Base-by-base conservation (phyloP, 176 grass and related monocot genomes). In the Raddia guianensis region DNA sequence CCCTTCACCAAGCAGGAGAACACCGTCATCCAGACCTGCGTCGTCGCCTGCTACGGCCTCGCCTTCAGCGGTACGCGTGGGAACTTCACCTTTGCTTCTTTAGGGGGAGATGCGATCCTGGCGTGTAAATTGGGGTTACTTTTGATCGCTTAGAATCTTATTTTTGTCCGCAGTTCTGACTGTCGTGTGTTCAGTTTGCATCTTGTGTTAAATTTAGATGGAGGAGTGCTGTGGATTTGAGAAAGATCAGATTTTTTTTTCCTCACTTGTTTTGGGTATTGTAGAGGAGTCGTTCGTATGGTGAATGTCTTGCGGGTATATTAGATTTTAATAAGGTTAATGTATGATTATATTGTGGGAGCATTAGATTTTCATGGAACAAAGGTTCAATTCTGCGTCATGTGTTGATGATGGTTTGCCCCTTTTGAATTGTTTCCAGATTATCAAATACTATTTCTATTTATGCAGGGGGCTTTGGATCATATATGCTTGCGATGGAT, bases 1-100 rank as follows among this genome's bases (percentile, higher is more conserved):
- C 92, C 92, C 12, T 91, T 94, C 60, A 91, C 89, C 10, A 86
- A 82, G 87, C 95, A 95, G 84, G 95, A 94, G 90, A 98, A 98
- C 82, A 94, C 92, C 61, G 90, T 95, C 61, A 94, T 93, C 43
- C 92, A 93, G 88, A 91, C 95, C 0, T 98, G 90, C 87, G 92
- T 94, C 42, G 95, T 93, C 80, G 92, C 92, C 1, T 92, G 92
- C 90, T 98, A 91, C 62, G 92, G 90, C 18, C 70, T 94, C 67
- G 95, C 90, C 33, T 86, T 87, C 68, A 92, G 92, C 62, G 95
- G 95, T 98, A 98, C 52, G 63, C 20, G 9, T 15, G 52, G 15
- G 62, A 70, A 43, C 58, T 58, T 14, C 8, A 64, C 32, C 9
- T 79, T 79, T 79, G 34, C 46, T 72, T 82, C 34, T 45, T 7